phyloP scores from a whole-genome alignment of 192 early-diverging fungal genomes.

The Lunasporangiospora selenospora region DNA sequence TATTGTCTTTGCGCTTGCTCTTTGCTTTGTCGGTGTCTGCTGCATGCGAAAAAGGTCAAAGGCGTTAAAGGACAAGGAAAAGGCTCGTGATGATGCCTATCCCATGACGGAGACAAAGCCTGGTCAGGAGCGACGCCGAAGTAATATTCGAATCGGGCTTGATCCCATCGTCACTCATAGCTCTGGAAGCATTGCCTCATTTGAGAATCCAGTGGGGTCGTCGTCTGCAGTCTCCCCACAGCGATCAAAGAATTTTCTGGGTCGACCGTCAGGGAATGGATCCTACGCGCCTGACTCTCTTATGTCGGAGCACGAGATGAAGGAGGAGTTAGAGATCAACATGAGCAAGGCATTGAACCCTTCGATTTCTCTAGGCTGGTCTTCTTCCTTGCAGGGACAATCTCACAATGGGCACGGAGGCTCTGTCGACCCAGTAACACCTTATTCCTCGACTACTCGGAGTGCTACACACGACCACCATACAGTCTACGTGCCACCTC shows the following conservation, averaged over 20 bases:
- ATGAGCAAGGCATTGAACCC: neutral
- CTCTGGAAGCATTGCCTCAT: neutral
- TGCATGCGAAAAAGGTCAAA: conserved; percentile 6
- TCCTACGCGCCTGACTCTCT: conserved; percentile 16
- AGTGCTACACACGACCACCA: too few species aligned
- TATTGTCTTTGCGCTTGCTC: neutral
- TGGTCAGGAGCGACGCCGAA: conserved; percentile 1
- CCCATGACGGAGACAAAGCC: conserved; percentile 21
- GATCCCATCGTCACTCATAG: conserved; percentile 13
- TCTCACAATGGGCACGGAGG: too few species aligned
- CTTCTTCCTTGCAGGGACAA: too few species aligned
- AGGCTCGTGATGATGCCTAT: conserved; percentile 17
- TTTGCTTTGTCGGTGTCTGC: conserved; percentile 27
- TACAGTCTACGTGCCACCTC: conserved; percentile 26
- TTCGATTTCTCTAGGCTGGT: too few species aligned
- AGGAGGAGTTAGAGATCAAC: conserved; percentile 9
- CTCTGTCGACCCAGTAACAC: too few species aligned
- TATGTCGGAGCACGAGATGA: conserved; percentile 39
- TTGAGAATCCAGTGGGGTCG: neutral
- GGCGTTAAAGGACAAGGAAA: conserved; percentile 3
- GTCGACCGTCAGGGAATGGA: neutral
- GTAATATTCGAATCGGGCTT: conserved; percentile 31
- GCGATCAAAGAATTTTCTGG: neutral
- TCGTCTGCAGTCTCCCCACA: neutral
- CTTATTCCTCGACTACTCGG: too few species aligned